Evolutionary conservation across 768 basidiomycete genomes (phyloP), one percentile per base, ranked within the genome.

Genomic region (Lactarius indigo): DNA sequence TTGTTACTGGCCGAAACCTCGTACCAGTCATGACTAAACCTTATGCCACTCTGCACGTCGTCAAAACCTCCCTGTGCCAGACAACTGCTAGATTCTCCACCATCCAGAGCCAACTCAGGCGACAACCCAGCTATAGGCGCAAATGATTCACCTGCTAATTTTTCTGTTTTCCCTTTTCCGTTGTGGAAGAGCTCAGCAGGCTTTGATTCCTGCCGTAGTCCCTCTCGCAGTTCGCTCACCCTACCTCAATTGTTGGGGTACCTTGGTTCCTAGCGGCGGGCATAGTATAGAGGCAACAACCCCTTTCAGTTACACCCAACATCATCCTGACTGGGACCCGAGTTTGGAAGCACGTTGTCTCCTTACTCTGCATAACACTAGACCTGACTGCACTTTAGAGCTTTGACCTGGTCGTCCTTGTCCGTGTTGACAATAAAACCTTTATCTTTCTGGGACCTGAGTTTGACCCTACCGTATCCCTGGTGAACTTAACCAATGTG

Each of bases 141-240:
- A 28, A 28, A 39, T 50, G 17, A 47, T 31, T 12, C 15, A 58
- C 23, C 30, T 63, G 8, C 50, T 63, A 23, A 8, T 64, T n/a
- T 8, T 68, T 33, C 2, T 13, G 5, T 30, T 59, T 35, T 35
- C 44, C 28, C 2, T 44, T 56, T 65, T 58, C 9, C 13, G 1
- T 10, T 20, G n/a, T 33, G 63, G 41, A 37, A 44, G 15, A 44
- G 59, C 63, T 3, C 58, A 58, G 50, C 3, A 37, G 12, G 12
- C 13, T 2, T 37, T 37, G 12, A 37, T 37, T 37, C 7, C 7
- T 10, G 42, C 69, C 12, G 64, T 64, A 35, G 39, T 73, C 37
- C 74, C 75, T 41, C 69, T 75, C 20, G 69, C 70, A 26, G 67
- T 74, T 30, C 71, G 73, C n/a, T 73, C 73, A 5, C 74, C 74